Base-by-base conservation (phyloP, 2,329 filamentous ascomycete genomes). In the Grosmannia clavigera region DNA sequence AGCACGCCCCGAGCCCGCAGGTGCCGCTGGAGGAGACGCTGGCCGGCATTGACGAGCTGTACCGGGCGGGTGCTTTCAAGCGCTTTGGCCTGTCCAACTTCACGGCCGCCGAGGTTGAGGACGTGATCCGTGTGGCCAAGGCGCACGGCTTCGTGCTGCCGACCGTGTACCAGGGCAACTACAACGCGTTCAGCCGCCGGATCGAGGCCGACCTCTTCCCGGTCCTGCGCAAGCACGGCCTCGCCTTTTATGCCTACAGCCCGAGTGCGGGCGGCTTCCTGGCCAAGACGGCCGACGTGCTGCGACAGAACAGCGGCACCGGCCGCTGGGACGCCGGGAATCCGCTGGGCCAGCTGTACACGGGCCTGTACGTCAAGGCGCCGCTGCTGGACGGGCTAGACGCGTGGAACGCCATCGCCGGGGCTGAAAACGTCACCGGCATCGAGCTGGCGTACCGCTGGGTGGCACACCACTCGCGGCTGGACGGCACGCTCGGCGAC, bases 1-100 rank as follows among this genome's bases (percentile, higher is more conserved):
- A 50, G 14, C 55, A 57, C 29, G 38, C 25, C 2, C 74, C 74
- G 82, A 65, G 69, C 62, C 50, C 80, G 77, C 61, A 46, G 0
- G 58, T 67, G 2, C 78, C 80, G 0, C 84, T 88, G 63, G 77
- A 76, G 12, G 81, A 86, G 31, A 63, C 63, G 31, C 62, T 64
- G 3, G 60, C 29, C 9, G 63, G 43, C 7, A 31, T 64, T 46
- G 55, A 64, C 50, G 50, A 53, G 25, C 68, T 87, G 55, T 82
- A 87, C 71, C 79, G 82, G 67, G 74, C 65, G 12, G 73, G 73
- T 27, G 65, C 67, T 56, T 76, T 65, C 66, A 67, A 69, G 60
- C 68, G 72, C 1, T 74, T 78, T 54, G 76, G 75, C 0, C 62
- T 80, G 4, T 77, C 73, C 52, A 80, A 80, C 65, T 79, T 73